Base-by-base conservation (phyloP, 73 alveolate species). In the Paramecium tetraurelia region DNA sequence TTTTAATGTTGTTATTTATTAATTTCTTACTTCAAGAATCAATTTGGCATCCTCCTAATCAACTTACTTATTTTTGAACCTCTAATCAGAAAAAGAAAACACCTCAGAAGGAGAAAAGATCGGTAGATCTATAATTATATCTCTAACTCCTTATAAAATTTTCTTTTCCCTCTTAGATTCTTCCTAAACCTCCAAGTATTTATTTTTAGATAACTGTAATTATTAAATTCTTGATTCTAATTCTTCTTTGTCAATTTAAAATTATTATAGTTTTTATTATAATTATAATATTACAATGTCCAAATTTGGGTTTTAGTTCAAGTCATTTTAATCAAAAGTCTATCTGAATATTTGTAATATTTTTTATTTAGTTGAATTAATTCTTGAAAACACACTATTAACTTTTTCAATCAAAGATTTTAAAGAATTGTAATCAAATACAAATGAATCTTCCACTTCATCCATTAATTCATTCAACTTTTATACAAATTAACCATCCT, bases 11-110 rank as follows among this genome's bases (percentile, higher is more conserved):
- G 46, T 63, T 12, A 63, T 63, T 63, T 63, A 27, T 63, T 63
- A 24, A 31, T 63, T 63, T 27, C 46, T 63, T 27, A 63, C 84
- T 63, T 63, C 84, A 31, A 63, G 46, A 63, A 63, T 14, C 7
- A 31, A 63, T 63, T 63, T 63, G 9, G 84, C 84, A 63, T 63
- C 84, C 5, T 63, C 84, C 14, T 63, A 63, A 63, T 63, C 84
- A 31, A 63, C 12, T 63, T 63, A n/a, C 9, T 63, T 63, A 12
- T 63, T 63, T 12, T 63, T 63, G n/a, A 63, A 63, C 27, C 31
- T 31, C 46, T 63, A 63, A 27, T 63, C 84, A 14, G 84, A 63
- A 33, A 63, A 63, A 16, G 84, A 31, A 63, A 63, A 63, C 27
- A 63, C 84, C 24, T 63, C 84, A 63, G 84, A 27, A 31, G 41